Evolutionary conservation across 1,284 basidiomycete genomes (phyloP).

Genomic region (Xerocomus amazonicus): DNA sequence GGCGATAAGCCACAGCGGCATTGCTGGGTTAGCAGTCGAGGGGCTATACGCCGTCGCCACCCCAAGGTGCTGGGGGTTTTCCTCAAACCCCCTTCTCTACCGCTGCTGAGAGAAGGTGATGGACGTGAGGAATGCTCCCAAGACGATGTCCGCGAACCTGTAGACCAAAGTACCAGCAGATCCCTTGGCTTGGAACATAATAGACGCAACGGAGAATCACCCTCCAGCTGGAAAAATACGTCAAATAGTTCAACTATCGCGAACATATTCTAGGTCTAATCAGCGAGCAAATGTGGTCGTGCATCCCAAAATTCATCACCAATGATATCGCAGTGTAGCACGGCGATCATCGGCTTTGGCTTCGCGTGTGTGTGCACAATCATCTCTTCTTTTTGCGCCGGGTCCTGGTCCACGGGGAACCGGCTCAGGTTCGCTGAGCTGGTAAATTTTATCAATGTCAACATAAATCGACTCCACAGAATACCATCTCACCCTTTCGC

Average conservation of each 20-base stretch:
- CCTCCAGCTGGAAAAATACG: background rate
- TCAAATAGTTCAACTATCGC: too few relatives aligned
- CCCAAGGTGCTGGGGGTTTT: too few relatives aligned
- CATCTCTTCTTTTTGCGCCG: background rate
- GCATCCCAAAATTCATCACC: constrained; percentile 75
- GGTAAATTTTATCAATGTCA: background rate
- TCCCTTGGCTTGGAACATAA: too few relatives aligned
- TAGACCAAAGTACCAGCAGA: too few relatives aligned
- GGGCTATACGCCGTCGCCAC: too few relatives aligned
- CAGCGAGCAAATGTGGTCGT: constrained; percentile 44
- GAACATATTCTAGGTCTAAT: constrained; percentile 14
- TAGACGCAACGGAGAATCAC: too few relatives aligned
- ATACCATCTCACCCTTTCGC: constrained; percentile 39
- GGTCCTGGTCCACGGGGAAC: background rate
- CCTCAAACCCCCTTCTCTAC: too few relatives aligned
- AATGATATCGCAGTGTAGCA: constrained; percentile 83
- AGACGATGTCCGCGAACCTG: too few relatives aligned
- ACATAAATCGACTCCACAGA: background rate
- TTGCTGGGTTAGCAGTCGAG: too few relatives aligned
- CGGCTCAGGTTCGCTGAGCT: constrained; percentile 9
- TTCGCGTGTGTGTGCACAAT: constrained; percentile 30
- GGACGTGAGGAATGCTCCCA: too few relatives aligned
- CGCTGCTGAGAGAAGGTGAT: too few relatives aligned
- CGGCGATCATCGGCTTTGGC: constrained; percentile 42
- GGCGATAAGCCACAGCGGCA: too few relatives aligned